phyloP scores from a whole-genome alignment of 306 rosid genomes.

The Herpetospermum pedunculosum region DNA sequence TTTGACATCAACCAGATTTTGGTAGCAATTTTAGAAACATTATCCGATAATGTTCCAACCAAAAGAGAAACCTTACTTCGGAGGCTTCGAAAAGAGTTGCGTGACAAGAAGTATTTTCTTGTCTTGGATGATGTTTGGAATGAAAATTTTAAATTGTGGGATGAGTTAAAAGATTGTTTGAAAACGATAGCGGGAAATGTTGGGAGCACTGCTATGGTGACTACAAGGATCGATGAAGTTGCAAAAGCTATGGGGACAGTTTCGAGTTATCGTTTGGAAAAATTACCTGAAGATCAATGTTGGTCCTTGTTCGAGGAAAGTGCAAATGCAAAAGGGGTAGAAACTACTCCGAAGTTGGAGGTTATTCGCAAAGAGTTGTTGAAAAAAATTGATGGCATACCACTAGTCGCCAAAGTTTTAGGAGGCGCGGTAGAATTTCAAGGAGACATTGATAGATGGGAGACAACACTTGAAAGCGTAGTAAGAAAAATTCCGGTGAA shows the following conservation, averaged over 20 bases:
- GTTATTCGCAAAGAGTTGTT: neutral
- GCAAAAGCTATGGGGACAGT: neutral
- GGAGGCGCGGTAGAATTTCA: neutral
- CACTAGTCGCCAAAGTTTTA: slow-evolving; percentile 9
- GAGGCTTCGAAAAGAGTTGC: neutral
- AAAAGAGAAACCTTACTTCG: neutral
- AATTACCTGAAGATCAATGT: slow-evolving; percentile 2
- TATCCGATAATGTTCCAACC: neutral
- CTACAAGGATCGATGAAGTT: slow-evolving; percentile 7
- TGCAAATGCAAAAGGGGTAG: neutral
- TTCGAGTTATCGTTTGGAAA: neutral
- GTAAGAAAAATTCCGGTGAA: neutral
- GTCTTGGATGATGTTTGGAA: slow-evolving; percentile 12
- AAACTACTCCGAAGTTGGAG: neutral
- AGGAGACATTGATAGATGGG: neutral
- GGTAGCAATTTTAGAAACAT: neutral
- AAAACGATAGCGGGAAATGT: neutral
- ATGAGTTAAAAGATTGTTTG: neutral
- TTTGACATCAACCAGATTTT: slow-evolving; percentile 1
- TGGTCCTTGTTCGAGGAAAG: neutral
- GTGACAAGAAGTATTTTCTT: slow-evolving; percentile 2
- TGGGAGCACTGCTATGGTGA: neutral
- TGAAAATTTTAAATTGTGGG: neutral
- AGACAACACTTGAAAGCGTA: neutral
- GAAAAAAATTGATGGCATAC: slow-evolving; percentile 8